Evolutionary conservation across 768 basidiomycete genomes (phyloP), one percentile per base, ranked within the genome.

Genomic region (Amanita molliuscula): DNA sequence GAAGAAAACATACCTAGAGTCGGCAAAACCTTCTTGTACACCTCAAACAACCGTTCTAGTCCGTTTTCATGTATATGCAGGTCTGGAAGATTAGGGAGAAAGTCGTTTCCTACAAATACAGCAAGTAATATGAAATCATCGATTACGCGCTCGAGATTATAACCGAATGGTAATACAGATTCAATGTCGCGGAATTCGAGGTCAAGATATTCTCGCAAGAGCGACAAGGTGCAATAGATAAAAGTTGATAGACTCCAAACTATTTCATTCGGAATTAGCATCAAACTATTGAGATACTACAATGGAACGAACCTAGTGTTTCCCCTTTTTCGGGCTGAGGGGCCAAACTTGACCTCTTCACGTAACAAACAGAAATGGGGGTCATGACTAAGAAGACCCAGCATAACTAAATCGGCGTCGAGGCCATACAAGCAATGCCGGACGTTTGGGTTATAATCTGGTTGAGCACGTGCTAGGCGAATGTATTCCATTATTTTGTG

Each of bases 401-500:
- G 75, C 96, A 99, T 99, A 67, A 99, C 90, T 56, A 99, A 68
- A 69, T 99, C 96, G 28, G 96, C 96, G 62, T 99, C 96, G 31
- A 99, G 83, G 37, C 96, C 96, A 65, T 99, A 99, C 48, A 99
- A 72, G 68, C 96, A 99, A 67, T 99, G 96, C 56, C 96, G 85
- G 49, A 93, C 78, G 66, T 97, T 98, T 3, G 95, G 90, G 67
- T 96, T 87, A 71, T 98, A 94, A 63, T 90, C 85, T 6, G 88
- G 89, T 65, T 98, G 96, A 26, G 96, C 94, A 58, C 94, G 87
- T 47, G 87, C 84, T 53, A 92, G 69, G 34, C 96, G 85, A 63
- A 99, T 98, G 67, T 94, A 99, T 64, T 97, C 96, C 88, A 98
- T 97, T 57, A 99, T 94, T 75, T 99, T 99, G 78, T 99, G 96